phyloP scores from a whole-genome alignment of 768 basidiomycete species.

The Suillus bovinus region DNA sequence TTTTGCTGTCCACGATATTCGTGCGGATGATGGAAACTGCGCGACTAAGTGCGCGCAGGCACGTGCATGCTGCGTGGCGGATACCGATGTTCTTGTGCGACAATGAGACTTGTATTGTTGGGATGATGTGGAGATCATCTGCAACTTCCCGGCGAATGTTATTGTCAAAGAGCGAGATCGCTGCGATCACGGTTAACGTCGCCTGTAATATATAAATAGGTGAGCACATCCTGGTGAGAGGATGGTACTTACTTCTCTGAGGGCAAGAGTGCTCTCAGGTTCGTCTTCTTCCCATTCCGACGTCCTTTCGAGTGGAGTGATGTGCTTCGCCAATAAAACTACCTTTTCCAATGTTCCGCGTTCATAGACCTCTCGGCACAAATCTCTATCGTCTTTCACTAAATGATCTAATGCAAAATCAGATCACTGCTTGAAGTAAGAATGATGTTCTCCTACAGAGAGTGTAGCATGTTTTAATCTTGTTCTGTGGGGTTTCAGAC shows the following conservation, averaged over 20 bases:
- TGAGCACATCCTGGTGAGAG: slow-evolving; percentile 1
- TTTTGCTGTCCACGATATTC: slow-evolving; percentile 78
- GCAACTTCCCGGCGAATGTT: slow-evolving; percentile 71
- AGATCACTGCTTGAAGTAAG: not conserved
- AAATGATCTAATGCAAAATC: slow-evolving; percentile 50
- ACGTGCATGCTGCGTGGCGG: slow-evolving; percentile 86
- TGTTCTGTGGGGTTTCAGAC: slow-evolving; percentile 41
- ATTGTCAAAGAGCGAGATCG: slow-evolving; percentile 71
- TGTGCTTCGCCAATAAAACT: slow-evolving; percentile 47
- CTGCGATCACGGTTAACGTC: slow-evolving; percentile 69
- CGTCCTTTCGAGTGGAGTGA: slow-evolving; percentile 49
- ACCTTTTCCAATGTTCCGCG: slow-evolving; percentile 64
- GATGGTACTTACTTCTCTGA: slow-evolving; percentile 59
- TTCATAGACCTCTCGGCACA: slow-evolving; percentile 72
- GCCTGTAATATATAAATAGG: slow-evolving; percentile 44
- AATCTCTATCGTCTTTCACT: slow-evolving; percentile 64
- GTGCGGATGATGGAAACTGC: slow-evolving; percentile 81
- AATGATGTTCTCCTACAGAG: slow-evolving; percentile 51
- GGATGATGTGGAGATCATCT: slow-evolving; percentile 55
- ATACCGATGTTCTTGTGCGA: slow-evolving; percentile 68
- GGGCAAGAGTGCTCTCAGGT: slow-evolving; percentile 49
- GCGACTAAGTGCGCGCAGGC: slow-evolving; percentile 76
- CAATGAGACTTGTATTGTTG: slow-evolving; percentile 54
- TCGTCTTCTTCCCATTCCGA: slow-evolving; percentile 70
- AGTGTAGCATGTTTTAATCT: slow-evolving; percentile 73